phyloP scores from a whole-genome alignment of 768 basidiomycete genomes.

The Russula earlei region DNA sequence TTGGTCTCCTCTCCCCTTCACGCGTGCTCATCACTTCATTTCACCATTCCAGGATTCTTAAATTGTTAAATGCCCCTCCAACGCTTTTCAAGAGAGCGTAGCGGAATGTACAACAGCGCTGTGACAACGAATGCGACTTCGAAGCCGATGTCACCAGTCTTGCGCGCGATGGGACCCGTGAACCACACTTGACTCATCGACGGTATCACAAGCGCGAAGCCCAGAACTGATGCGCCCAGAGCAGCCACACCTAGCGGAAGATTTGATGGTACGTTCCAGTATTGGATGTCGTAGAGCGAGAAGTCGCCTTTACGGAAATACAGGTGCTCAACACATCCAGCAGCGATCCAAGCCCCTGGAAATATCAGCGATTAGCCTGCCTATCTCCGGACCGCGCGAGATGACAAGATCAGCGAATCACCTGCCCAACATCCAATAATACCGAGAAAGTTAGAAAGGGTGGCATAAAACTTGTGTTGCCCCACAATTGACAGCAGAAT shows the following conservation, averaged over 20 bases:
- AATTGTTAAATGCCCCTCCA: too few relatives aligned
- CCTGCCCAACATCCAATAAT: slow-evolving; percentile 42
- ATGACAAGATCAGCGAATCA: not conserved
- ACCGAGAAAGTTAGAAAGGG: slow-evolving; percentile 59
- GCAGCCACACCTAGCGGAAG: slow-evolving; percentile 62
- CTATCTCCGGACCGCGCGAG: too few relatives aligned
- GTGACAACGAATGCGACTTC: slow-evolving; percentile 46
- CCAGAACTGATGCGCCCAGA: slow-evolving; percentile 37
- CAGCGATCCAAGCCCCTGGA: slow-evolving; percentile 40
- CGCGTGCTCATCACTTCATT: too few relatives aligned
- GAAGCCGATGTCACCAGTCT: slow-evolving; percentile 65
- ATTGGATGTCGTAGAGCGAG: slow-evolving; percentile 36
- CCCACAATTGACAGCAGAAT: slow-evolving; percentile 67
- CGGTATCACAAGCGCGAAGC: slow-evolving; percentile 50
- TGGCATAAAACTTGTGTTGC: slow-evolving; percentile 50
- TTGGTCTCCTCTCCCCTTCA: too few relatives aligned
- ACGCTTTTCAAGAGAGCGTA: slow-evolving; percentile 29
- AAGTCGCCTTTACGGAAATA: slow-evolving; percentile 48
- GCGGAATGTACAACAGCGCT: slow-evolving; percentile 41
- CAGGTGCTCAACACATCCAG: slow-evolving; percentile 58
- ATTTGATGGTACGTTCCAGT: slow-evolving; percentile 44
- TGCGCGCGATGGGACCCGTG: slow-evolving; percentile 53
- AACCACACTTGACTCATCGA: slow-evolving; percentile 69
- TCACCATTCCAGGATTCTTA: too few relatives aligned
- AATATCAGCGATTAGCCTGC: slow-evolving; percentile 46